These are phyloP conservation scores for Xerophyta viscosa DNA, from an alignment of 106 monocot genomes.

Conservation along the genomic window DNA sequence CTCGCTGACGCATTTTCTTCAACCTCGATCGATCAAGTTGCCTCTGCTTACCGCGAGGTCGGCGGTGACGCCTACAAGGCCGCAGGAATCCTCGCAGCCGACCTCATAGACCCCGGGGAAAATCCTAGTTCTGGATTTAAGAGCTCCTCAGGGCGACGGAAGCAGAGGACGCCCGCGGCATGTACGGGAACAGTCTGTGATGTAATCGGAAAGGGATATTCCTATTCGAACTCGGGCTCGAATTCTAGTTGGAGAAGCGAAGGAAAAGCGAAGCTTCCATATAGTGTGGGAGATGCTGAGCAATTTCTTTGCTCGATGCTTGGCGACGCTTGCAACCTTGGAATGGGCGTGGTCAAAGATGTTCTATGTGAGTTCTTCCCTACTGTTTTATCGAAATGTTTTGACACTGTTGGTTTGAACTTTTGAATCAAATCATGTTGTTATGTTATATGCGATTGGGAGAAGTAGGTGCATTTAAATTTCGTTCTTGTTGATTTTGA, in stretches of 20 bases:
- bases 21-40: constrained; percentile 38
- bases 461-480: too few species aligned
- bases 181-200: constrained; percentile 51
- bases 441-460: too few species aligned
- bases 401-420: too few species aligned
- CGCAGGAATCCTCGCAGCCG: constrained; percentile 51
- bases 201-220: constrained; percentile 65
- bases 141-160: constrained; percentile 4
- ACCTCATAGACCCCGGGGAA: constrained; percentile 23
- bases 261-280: constrained; percentile 4
- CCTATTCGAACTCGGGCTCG: neutral
- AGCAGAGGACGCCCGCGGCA: constrained; percentile 33
- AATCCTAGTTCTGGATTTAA: neutral
- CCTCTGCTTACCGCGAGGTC: constrained; percentile 38
- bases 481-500: too few species aligned
- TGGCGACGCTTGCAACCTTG: constrained; percentile 51
- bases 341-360: constrained; percentile 56
- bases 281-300: constrained; percentile 48
- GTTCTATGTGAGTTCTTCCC: constrained; percentile 48
- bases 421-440: neutral
- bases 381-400: neutral
- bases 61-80: constrained; percentile 43
- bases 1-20: constrained; percentile 39
- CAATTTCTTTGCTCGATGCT: constrained; percentile 70
- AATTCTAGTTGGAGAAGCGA: constrained; percentile 7